Base-by-base conservation (phyloP, 2,329 filamentous ascomycete species). In the Talaromyces amestolkiae region DNA sequence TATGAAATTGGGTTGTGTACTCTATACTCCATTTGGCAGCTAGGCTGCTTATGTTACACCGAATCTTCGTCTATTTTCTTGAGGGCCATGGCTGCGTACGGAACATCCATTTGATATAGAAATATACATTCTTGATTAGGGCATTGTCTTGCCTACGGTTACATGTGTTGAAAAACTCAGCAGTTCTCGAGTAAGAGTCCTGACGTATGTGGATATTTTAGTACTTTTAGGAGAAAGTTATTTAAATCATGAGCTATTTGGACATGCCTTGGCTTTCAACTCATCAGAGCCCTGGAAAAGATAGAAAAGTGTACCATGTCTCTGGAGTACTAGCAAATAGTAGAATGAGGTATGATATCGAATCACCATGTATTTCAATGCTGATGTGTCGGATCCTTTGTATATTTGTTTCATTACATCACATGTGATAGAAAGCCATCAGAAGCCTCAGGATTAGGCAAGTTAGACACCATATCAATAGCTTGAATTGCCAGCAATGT, bases 401-500 rank as follows among this genome's bases (percentile, higher is more conserved):
- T 24, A 15, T 15, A 15, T 24, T 47, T 47, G 41, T 10, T 8
- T 47, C 19, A 24, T 6, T 31, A 49, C 9, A 37, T 8, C 8
- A 9, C 17, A 61, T 49, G 24, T 6, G 17, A 22, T 33, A 2
- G 13, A 31, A 22, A 17, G 9, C 8, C 43, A 51, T 61, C 43
- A 39, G 31, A 41, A 1, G 33, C 4, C 33, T 17, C 31, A 15
- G 22, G 15, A 31, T 22, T 8, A 27, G 37, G 22, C n/a, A 22
- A 31, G 17, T 31, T 13, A 62, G 33, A 53, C 15, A 8, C 3
- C 7, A 31, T 19, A 33, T 54, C 43, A 58, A 65, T 62, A 31
- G 19, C 45, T 22, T 53, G 64, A 11, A 65, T 22, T 22, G 64
- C 64, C 7, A 41, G 43, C 22, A 22, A 9, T 3, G 64, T 49